Percentiles rank a stretch among this genome's conserved stretches.
These are phyloP conservation scores for Hippophae rhamnoides DNA, from an alignment of 306 rosid species.

Conservation along the genomic window DNA sequence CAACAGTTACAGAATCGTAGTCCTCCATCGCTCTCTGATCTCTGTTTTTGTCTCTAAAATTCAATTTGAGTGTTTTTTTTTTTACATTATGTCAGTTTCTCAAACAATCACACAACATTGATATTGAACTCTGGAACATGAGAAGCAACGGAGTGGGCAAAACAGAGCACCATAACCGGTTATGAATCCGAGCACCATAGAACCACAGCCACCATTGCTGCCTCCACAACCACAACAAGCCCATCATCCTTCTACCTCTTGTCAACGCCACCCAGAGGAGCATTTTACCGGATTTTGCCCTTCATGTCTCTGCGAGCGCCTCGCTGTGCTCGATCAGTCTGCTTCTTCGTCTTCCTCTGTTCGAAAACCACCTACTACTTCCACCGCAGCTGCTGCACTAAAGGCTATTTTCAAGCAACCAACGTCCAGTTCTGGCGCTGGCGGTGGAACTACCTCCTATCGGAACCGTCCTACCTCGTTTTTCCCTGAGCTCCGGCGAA, in stretches of 20 bases:
- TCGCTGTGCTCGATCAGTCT: slow-evolving; percentile 72
- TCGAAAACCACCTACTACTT: slow-evolving; percentile 63
- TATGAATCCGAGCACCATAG: slow-evolving; percentile 70
- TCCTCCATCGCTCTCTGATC: neutral
- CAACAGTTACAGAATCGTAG: slow-evolving; percentile 4
- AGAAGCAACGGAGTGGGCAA: slow-evolving; percentile 39
- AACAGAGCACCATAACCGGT: slow-evolving; percentile 30
- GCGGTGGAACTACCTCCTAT: slow-evolving; percentile 10
- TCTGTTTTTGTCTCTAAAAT: neutral
- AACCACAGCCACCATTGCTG: slow-evolving; percentile 21
- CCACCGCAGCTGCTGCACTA: slow-evolving; percentile 88
- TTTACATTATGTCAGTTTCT: too few relatives aligned
- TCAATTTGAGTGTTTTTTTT: too few relatives aligned
- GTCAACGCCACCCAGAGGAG: slow-evolving; percentile 78
- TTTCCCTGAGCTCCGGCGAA: slow-evolving; percentile 86
- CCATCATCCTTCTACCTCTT: slow-evolving; percentile 71
- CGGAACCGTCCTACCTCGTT: slow-evolving; percentile 38
- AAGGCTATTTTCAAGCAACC: slow-evolving; percentile 76
- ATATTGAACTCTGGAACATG: slow-evolving; percentile 42
- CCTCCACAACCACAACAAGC: slow-evolving; percentile 56
- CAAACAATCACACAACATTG: too few relatives aligned
- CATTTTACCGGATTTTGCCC: slow-evolving; percentile 95
- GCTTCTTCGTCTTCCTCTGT: slow-evolving; percentile 36
- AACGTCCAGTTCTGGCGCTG: slow-evolving; percentile 22
- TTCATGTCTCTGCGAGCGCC: slow-evolving; percentile 98